Conservation (phyloP, 768 basidiomycete species). For the Naganishia onofrii region DNA sequence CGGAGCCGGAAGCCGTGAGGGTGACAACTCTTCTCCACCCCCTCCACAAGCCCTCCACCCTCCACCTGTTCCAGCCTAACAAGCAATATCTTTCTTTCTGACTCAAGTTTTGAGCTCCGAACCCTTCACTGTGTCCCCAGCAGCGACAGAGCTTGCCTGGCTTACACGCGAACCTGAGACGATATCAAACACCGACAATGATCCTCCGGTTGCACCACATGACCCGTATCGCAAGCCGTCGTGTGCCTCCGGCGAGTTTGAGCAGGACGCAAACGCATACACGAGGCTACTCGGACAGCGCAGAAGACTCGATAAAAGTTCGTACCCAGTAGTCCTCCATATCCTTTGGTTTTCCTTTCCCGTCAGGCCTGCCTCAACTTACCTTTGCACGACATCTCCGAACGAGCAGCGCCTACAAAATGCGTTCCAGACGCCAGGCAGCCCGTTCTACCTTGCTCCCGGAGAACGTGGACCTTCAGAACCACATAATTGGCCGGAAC, state of each 20-base stretch:
- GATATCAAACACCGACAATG: neutral
- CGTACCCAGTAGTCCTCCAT: neutral
- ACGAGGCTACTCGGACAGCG: slow-evolving; percentile 9
- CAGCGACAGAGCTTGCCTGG: too few species aligned
- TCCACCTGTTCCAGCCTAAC: neutral
- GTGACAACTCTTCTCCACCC: neutral
- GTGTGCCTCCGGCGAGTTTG: neutral
- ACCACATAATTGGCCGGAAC: slow-evolving; percentile 21
- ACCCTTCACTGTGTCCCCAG: too few species aligned
- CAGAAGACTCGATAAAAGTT: slow-evolving; percentile 7
- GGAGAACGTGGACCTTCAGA: slow-evolving; percentile 23
- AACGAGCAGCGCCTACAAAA: neutral
- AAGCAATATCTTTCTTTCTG: too few species aligned
- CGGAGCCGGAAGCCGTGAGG: neutral
- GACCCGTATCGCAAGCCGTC: neutral
- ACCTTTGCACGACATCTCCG: neutral
- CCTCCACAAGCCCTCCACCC: neutral
- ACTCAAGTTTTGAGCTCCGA: too few species aligned
- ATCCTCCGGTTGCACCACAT: neutral
- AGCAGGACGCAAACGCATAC: neutral
- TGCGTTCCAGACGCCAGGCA: slow-evolving; percentile 12
- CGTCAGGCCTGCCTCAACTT: too few species aligned
- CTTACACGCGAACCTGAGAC: too few species aligned
- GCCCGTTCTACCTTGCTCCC: slow-evolving; percentile 27
- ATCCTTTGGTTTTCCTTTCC: too few species aligned